Evolutionary conservation across 169 alveolate genomes (phyloP), one percentile per base, ranked within the genome.

Genomic region (Eimeria maxima): DNA sequence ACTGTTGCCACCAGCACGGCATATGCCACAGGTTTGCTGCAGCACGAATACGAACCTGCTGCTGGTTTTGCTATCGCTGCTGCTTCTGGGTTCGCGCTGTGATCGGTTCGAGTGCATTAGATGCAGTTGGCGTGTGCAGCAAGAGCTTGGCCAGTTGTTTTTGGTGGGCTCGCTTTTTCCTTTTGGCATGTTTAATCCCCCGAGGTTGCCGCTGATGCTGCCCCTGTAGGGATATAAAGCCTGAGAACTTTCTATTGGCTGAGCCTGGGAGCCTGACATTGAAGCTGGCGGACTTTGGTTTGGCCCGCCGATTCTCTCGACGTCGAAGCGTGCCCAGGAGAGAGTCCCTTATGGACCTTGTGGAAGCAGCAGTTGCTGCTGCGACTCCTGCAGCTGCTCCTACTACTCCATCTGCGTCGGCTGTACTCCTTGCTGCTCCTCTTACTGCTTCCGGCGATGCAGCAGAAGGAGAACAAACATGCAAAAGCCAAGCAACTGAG

Each of bases 211-310:
- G 29, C 50, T 73, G 84, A 20, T 73, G 50, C 84, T 78, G 89
- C 89, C 16, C 44, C 67, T 78, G 60, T 14, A 53, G 60, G 95
- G 95, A 91, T 78, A 91, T 91, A 71, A 91, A 91, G 81, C 95
- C 95, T 7, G 95, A 91, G 90, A 91, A 91, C 67, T 91, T 91
- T 65, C 90, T 91, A 47, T 50, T 91, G n/a, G 84, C 95, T 14
- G 65, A 60, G 65, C 95, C 95, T 3, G 69, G 84, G 3, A 71
- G 90, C 45, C 67, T 91, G 89, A 73, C 60, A 33, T 80, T 91
- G 63, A 91, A 91, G 60, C 63, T 91, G 50, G 60, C 84, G n/a
- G 95, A 91, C 65, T 91, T 91, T 55, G 95, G 95, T 8, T 83
- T 91, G 29, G 90, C 95, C 29, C 33, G 90, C 76, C 80, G 95